A percentile compares a stretch with the other conserved stretches of the same genome.
Evolutionary conservation across 306 rosid genomes (phyloP).

Genomic region (Acacia acuminata): DNA sequence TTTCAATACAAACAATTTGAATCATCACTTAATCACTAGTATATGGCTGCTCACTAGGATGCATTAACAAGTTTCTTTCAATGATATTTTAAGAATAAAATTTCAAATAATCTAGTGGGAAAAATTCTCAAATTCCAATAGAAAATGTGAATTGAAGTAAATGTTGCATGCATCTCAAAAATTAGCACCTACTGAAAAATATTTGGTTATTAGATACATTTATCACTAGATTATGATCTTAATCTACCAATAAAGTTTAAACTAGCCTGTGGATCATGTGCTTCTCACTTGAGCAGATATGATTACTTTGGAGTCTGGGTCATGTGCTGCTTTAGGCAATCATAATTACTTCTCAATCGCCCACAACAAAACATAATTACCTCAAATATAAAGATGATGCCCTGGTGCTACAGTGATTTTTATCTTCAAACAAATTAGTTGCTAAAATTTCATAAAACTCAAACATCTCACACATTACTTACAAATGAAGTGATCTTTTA

Average conservation of each 20-base stretch:
- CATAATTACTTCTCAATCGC: slow-evolving; percentile 5
- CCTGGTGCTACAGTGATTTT: background rate
- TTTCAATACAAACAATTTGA: background rate
- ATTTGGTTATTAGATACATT: background rate
- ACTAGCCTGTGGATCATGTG: background rate
- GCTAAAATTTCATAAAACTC: slow-evolving; percentile 15
- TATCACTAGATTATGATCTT: slow-evolving; percentile 6
- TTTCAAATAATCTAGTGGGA: background rate
- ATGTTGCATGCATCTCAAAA: background rate
- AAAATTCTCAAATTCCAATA: background rate
- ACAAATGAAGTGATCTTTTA: slow-evolving; percentile 92
- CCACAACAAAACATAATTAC: background rate
- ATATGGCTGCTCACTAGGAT: background rate
- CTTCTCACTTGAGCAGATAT: background rate
- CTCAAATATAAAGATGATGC: background rate
- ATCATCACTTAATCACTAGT: background rate
- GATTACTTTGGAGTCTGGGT: background rate
- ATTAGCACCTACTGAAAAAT: background rate
- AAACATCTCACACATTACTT: slow-evolving; percentile 43
- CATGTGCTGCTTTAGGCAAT: background rate
- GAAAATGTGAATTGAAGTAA: background rate
- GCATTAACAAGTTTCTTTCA: background rate
- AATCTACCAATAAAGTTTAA: slow-evolving; percentile 16
- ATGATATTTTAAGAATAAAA: background rate
- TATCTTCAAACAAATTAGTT: background rate